These are phyloP conservation scores for Jimgerdemannia lactiflua DNA, from an alignment of 192 early-diverging fungal genomes.

Conservation along the genomic window DNA sequence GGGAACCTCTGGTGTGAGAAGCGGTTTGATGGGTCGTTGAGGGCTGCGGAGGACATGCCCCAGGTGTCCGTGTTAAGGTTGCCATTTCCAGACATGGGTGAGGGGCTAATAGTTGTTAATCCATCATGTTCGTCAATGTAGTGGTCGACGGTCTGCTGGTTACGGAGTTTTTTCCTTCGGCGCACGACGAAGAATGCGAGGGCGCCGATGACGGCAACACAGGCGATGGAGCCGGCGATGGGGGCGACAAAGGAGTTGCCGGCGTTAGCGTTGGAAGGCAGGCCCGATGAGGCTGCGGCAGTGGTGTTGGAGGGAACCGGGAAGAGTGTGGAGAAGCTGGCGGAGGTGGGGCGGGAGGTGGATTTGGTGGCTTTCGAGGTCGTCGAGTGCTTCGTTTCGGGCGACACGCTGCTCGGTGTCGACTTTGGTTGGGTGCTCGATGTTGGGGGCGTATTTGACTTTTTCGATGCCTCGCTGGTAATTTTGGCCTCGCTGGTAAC, in stretches of 20 bases:
- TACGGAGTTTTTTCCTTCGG: not conserved
- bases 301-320: not conserved
- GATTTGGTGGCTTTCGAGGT: too few species aligned
- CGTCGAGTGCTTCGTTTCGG: too few species aligned
- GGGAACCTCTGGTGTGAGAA: not conserved
- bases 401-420: too few species aligned
- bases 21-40: not conserved
- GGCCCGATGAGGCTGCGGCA: not conserved
- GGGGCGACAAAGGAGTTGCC: constrained; percentile 1
- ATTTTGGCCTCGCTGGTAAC: too few species aligned
- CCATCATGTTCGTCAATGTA: not conserved
- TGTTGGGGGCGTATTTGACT: too few species aligned
- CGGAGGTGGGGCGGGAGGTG: not conserved
- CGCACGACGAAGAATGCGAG: constrained; percentile 12
- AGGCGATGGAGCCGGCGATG: constrained; percentile 9
- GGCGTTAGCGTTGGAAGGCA: not conserved
- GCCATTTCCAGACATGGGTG: not conserved
- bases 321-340: not conserved
- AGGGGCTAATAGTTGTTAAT: not conserved
- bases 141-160: not conserved
- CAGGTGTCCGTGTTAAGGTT: not conserved
- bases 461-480: too few species aligned
- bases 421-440: too few species aligned
- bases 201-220: constrained; percentile 9
- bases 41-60: not conserved